Evolutionary conservation across 306 rosid genomes (phyloP), one percentile per base, ranked within the genome.

Genomic region (Gillenia trifoliata): DNA sequence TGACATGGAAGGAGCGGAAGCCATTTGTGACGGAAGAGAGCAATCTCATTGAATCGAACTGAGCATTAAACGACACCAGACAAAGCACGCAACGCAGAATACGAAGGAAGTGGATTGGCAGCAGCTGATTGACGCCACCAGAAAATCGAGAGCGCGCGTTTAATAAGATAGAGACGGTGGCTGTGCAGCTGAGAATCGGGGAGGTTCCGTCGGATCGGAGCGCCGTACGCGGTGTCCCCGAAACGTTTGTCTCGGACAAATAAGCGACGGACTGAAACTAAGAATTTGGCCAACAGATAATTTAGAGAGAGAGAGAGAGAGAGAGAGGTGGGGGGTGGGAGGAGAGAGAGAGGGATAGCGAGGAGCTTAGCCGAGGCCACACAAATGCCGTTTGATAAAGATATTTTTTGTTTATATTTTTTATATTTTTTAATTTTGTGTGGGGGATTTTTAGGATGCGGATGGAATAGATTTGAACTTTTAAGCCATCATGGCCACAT

Each of bases 1-100:
- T 86, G 96, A 88, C 91, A 94, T 82, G 85, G 93, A 94, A 80
- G 97, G 81, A 81, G 92, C 89, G 83, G 89, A 88, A 72, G 97
- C 89, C 99, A 94, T 94, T 72, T 71, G 75, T 59, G 43, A 56
- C 20, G 36, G 66, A 83, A 68, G 70, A 83, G 88, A 84, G 83
- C 76, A 92, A 84, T 85, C 86, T 90, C 99, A 94, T 90, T 89
- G 92, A 94, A 83, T 77, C 92, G 75, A 69, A 67, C 77, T 59
- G 72, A 81, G 86, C 92, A 88, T 85, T 76, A 77, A 81, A 81
- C 60, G 64, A 66, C 67, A 47, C 72, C 25, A 8, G 41, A 12
- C 59, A 67, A 11, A 79, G 55, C 26, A 62, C 70, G 69, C 20
- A 47, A 56, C 55, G 52, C 60, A 68, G 65, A 75, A 72, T 47